Conservation (phyloP, 108 stramenopile genomes). For the Tribonema minus region DNA sequence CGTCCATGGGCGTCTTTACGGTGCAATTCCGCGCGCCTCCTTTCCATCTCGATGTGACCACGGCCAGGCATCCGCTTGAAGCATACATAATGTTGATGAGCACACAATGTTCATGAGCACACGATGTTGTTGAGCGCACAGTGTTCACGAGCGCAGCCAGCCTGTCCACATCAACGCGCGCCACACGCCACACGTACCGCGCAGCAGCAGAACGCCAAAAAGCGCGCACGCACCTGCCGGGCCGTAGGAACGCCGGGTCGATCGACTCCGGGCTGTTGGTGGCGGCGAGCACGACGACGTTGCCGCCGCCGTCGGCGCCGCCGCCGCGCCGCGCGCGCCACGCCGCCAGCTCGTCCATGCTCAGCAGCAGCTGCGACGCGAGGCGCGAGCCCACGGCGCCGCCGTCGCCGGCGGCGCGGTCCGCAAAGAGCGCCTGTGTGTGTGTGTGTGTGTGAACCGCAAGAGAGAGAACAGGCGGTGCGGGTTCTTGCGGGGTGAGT, state of each 20-base stretch:
- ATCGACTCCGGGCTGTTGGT: slow-evolving; percentile 39
- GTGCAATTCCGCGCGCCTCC: too few relatives aligned
- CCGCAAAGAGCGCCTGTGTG: slow-evolving; percentile 34
- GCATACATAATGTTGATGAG: background rate
- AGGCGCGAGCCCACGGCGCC: slow-evolving; percentile 11
- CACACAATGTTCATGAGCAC: background rate
- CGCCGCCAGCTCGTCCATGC: slow-evolving; percentile 30
- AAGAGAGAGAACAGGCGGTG: too few relatives aligned
- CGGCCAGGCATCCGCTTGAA: background rate
- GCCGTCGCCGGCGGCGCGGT: slow-evolving; percentile 11
- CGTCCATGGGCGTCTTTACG: too few relatives aligned
- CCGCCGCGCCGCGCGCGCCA: background rate
- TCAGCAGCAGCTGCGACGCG: slow-evolving; percentile 33
- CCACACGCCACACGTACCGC: background rate
- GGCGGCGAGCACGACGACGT: slow-evolving; percentile 36
- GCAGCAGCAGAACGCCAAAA: background rate
- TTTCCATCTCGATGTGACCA: background rate
- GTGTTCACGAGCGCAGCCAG: too few relatives aligned
- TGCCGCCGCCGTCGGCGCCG: background rate
- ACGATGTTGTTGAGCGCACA: too few relatives aligned
- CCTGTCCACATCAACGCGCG: too few relatives aligned
- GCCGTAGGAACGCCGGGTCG: slow-evolving; percentile 33
- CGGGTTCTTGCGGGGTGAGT: background rate
- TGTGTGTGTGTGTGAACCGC: too few relatives aligned
- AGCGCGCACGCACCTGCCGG: background rate